phyloP scores from a whole-genome alignment of 164 flowering plant genomes.

The Aristolochia contorta region DNA sequence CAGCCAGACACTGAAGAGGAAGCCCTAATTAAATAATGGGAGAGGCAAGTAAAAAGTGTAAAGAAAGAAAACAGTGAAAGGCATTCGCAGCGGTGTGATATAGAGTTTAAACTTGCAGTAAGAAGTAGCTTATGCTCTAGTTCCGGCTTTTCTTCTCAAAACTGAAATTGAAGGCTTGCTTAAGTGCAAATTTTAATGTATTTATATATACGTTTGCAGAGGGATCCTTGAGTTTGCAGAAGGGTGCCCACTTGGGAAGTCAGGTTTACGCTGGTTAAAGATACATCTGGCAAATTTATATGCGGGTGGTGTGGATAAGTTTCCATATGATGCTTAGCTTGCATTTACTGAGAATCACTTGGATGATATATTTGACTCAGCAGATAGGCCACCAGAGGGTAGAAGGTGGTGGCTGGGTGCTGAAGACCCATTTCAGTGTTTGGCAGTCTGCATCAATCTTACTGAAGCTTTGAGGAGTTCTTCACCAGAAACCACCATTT shows the following conservation, averaged over 20 bases:
- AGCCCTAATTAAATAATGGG: constrained; percentile 60
- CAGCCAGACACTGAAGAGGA: constrained; percentile 84
- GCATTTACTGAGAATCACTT: constrained; percentile 79
- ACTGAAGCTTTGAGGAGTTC: constrained; percentile 80
- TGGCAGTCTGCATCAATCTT: constrained; percentile 65
- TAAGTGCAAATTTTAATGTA: constrained; percentile 2
- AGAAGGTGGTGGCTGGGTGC: constrained; percentile 91
- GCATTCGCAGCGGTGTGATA: constrained; percentile 84
- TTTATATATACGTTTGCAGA: constrained; percentile 41
- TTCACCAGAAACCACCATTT: constrained; percentile 72
- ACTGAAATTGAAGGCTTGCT: neutral
- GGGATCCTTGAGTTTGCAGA: constrained; percentile 91
- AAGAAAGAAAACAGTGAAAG: constrained; percentile 81
- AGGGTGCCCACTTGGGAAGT: constrained; percentile 86
- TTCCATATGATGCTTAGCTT: constrained; percentile 67
- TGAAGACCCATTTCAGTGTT: constrained; percentile 94
- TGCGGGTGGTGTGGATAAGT: constrained; percentile 92
- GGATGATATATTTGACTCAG: constrained; percentile 91
- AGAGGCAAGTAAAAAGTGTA: constrained; percentile 60
- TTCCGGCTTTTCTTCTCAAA: neutral
- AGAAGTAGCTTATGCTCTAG: constrained; percentile 16
- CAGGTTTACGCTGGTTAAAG: constrained; percentile 89
- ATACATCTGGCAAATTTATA: constrained; percentile 90
- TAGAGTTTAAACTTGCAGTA: constrained; percentile 92
- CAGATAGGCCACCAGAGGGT: constrained; percentile 94